Evolutionary conservation across 2,329 filamentous ascomycete genomes (phyloP).

Genomic region (Ceratocystis alfenasii): DNA sequence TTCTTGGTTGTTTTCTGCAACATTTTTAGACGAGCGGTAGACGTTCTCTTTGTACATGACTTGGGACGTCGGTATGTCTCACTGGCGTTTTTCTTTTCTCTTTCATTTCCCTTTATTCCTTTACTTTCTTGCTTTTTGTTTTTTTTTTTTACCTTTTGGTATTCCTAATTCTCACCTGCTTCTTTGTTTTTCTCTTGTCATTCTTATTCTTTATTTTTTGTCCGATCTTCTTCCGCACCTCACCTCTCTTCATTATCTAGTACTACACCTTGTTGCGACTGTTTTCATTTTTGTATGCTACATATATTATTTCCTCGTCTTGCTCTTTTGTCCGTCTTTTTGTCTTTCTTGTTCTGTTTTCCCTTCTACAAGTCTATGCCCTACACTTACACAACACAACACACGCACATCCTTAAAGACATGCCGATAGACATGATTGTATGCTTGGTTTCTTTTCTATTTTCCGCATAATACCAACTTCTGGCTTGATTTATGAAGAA

Average conservation of each 20-base stretch:
- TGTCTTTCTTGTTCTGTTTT: constrained; percentile 1
- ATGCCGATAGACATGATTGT: constrained; percentile 10
- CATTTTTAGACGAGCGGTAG: constrained; percentile 14
- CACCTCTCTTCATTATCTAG: background rate
- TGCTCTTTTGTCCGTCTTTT: background rate
- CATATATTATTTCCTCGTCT: constrained; percentile 3
- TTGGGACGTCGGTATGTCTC: constrained; percentile 12
- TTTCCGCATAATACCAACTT: constrained; percentile 10
- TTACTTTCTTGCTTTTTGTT: background rate
- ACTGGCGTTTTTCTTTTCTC: constrained; percentile 17
- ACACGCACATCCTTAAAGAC: constrained; percentile 2
- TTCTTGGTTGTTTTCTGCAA: constrained; percentile 16
- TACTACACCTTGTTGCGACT: background rate
- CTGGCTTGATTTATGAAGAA: background rate
- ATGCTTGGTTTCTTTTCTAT: constrained; percentile 12
- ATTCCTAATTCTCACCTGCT: constrained; percentile 5
- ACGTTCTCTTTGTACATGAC: constrained; percentile 11
- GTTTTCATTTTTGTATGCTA: background rate
- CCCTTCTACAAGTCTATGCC: constrained; percentile 4
- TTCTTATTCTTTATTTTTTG: constrained; percentile 5
- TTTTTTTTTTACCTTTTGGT: constrained; percentile 8
- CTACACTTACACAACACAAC: constrained; percentile 11
- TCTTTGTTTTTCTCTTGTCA: constrained; percentile 17
- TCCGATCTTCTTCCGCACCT: background rate
- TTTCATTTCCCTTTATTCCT: constrained; percentile 1